Evolutionary conservation across 176 grass and related monocot genomes (phyloP), one percentile per base, ranked within the genome.

Genomic region (Carex littledalei): DNA sequence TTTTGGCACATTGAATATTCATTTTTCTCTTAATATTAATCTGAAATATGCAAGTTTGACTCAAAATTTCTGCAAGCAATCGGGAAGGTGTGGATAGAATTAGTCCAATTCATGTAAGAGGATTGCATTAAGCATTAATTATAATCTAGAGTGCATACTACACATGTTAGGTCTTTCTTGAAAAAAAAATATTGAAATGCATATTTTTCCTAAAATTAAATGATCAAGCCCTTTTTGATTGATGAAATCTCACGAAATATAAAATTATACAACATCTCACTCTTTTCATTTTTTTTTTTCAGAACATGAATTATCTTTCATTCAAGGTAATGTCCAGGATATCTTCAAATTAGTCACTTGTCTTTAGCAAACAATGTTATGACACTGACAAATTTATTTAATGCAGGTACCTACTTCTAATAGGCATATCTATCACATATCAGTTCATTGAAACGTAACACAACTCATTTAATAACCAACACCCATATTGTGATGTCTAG

Each of bases 401-500:
- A 31, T 78, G 52, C 50, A 53, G 52, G 29, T 52, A 78, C 72
- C 52, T 32, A 56, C 21, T 78, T 56, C 5, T 13, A 8, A 55
- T 56, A 78, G 29, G 24, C 74, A 3, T 52, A 74, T 56, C 50
- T 78, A 78, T 55, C 24, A 78, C 17, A 31, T 56, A 31, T 26
- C 50, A 56, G 24, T 56, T 18, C 22, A 78, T 49, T 78, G 74
- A 78, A 54, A 15, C 8, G 0, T 50, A 39, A 69, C 5, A 41
- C 39, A 20, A 39, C 67, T 70, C 15, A 10, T 71, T 74, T 74
- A 11, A 74, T 43, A 74, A 74, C 1, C 37, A 50, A 71, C 7
- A 74, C 41, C 8, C 72, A 54, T 31, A 55, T 31, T 78, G 74
- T 78, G 74, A 78, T 78, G 74, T 78, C 74, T 78, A 78, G 12